Conservation (phyloP, 768 basidiomycete species). For the Podaxis sp. region DNA sequence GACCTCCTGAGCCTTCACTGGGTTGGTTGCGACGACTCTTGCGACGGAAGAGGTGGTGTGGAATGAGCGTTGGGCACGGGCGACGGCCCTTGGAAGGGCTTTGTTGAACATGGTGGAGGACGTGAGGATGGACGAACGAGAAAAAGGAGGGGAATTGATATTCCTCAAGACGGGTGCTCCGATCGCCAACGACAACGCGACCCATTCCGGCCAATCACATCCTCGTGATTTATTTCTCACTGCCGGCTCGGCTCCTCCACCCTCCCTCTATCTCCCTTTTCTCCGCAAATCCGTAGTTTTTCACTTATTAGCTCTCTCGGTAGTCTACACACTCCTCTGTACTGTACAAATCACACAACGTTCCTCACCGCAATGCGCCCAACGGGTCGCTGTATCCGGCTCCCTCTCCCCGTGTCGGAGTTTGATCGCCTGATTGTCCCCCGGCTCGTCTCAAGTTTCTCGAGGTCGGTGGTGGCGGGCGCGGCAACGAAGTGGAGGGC, state of each 20-base stretch:
- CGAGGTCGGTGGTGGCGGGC: conserved; percentile 50
- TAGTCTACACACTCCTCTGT: conserved; percentile 16
- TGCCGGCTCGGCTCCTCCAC: conserved; percentile 7
- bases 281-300: background rate
- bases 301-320: background rate
- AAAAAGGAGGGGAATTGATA: conserved; percentile 15
- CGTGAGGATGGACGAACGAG: conserved; percentile 21
- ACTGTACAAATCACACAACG: conserved; percentile 16
- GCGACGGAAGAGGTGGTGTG: conserved; percentile 58
- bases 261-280: background rate
- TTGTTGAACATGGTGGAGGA: conserved; percentile 60
- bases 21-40: conserved; percentile 67
- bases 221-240: conserved; percentile 34
- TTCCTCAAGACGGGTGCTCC: conserved; percentile 17
- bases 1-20: conserved; percentile 80
- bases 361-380: conserved; percentile 33
- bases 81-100: conserved; percentile 52
- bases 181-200: conserved; percentile 27
- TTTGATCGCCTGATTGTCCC: conserved; percentile 27
- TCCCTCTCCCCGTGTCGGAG: conserved; percentile 19
- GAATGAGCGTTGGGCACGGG: conserved; percentile 57
- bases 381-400: conserved; percentile 38
- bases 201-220: conserved; percentile 39
- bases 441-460: conserved; percentile 28
- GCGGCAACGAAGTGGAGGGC: conserved; percentile 44